These are phyloP conservation scores for Coniochaeta ligniaria DNA, from an alignment of 2,329 filamentous ascomycete species.

Conservation along the genomic window DNA sequence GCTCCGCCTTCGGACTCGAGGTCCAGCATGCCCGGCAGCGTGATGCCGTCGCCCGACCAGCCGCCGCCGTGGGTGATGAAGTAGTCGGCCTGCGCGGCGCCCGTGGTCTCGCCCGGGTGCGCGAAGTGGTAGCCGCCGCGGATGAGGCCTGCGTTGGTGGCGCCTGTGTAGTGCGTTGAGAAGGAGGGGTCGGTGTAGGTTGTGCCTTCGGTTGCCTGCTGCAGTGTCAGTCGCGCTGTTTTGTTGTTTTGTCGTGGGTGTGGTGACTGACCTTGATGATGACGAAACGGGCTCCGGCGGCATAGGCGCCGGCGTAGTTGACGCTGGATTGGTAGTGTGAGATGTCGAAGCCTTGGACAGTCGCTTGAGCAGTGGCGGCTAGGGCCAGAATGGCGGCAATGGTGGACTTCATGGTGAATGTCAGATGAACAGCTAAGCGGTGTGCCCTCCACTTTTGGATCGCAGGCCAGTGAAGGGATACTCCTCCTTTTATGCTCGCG, in stretches of 20 bases:
- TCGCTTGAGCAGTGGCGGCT: conserved; percentile 12
- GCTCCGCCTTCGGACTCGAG: conserved; percentile 35
- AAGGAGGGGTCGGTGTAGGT: conserved; percentile 36
- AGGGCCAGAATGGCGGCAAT: conserved; percentile 3
- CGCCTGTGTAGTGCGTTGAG: conserved; percentile 38
- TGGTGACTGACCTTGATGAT: conserved; percentile 31
- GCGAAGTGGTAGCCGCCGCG: conserved; percentile 52
- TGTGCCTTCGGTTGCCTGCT: conserved; percentile 45
- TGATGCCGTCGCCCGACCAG: conserved; percentile 45
- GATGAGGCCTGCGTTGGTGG: conserved; percentile 43
- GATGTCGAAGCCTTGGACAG: conserved; percentile 33
- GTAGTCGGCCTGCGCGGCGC: conserved; percentile 39
- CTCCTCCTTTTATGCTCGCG: not conserved
- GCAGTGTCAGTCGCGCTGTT: not conserved
- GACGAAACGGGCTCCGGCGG: conserved; percentile 31
- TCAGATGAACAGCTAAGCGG: not conserved
- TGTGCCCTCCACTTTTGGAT: not conserved
- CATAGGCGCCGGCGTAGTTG: conserved; percentile 28
- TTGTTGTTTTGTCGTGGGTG: too few relatives aligned
- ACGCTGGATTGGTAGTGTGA: conserved; percentile 30
- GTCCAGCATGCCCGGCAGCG: conserved; percentile 50
- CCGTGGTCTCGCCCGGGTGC: conserved; percentile 33
- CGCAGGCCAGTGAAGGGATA: not conserved
- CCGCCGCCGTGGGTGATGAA: conserved; percentile 46
- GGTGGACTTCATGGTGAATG: conserved; percentile 1